Conservation (phyloP, 129 eudicot species). For the sunflower (Helianthus annuus) region HanXRQr2.0-SUNRISE NC_035446.2:165471963-165472462, state of each 20-base stretch:
- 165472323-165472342: conserved; percentile 11
- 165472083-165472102: too few species aligned
- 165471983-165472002: too few species aligned
- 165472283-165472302: conserved; percentile 28
- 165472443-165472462: too few species aligned
- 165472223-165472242: conserved; percentile 23
- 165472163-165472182: conserved; percentile 30
- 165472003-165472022: too few species aligned
- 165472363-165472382: not conserved
- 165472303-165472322: conserved; percentile 5
- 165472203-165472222: conserved; percentile 24
- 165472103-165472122: too few species aligned
- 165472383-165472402: not conserved
- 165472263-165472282: conserved; percentile 23
- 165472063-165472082: too few species aligned
- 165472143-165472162: too few species aligned
- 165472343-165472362: conserved; percentile 7
- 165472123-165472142: too few species aligned
- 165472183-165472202: conserved; percentile 31
- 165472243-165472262: conserved; percentile 8
- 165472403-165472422: not conserved
- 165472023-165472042: too few species aligned
- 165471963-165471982: too few species aligned
- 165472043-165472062: too few species aligned
- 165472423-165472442: too few species aligned